These are phyloP conservation scores for Spatholobus suberectus DNA, from an alignment of 306 rosid genomes.

Conservation along the genomic window DNA sequence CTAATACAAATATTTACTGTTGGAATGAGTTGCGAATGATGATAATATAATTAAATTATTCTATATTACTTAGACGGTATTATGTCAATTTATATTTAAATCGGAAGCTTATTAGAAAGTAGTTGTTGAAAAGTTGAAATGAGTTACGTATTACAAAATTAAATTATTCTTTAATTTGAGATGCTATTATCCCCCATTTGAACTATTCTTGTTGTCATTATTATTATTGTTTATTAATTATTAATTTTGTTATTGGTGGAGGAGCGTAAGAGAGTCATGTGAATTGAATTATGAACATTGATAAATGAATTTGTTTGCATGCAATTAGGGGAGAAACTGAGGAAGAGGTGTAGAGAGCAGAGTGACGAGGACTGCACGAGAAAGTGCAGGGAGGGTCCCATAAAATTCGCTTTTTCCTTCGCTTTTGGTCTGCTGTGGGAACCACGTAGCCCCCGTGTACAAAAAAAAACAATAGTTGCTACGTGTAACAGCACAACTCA, in stretches of 20 bases:
- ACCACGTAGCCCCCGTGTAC: background rate
- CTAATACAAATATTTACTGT: background rate
- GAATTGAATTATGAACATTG: background rate
- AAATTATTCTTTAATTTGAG: background rate
- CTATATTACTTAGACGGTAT: background rate
- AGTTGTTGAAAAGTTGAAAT: background rate
- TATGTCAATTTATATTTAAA: background rate
- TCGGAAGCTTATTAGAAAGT: background rate
- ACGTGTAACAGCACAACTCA: background rate
- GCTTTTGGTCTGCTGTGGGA: background rate
- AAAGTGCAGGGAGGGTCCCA: conserved; percentile 42
- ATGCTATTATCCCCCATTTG: background rate
- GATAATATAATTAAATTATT: background rate
- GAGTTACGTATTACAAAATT: background rate
- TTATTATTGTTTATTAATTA: background rate
- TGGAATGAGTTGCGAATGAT: background rate
- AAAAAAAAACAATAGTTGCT: background rate
- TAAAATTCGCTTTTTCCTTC: background rate
- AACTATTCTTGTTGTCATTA: background rate
- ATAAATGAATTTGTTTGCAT: background rate
- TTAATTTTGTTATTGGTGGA: background rate
- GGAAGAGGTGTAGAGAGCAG: background rate
- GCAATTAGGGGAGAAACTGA: background rate
- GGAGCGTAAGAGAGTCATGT: background rate
- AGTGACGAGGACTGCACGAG: background rate